Percentiles rank a stretch among this genome's conserved stretches.
Conservation (phyloP, 805 yeast species). For the Kuraishia ogatae region DNA sequence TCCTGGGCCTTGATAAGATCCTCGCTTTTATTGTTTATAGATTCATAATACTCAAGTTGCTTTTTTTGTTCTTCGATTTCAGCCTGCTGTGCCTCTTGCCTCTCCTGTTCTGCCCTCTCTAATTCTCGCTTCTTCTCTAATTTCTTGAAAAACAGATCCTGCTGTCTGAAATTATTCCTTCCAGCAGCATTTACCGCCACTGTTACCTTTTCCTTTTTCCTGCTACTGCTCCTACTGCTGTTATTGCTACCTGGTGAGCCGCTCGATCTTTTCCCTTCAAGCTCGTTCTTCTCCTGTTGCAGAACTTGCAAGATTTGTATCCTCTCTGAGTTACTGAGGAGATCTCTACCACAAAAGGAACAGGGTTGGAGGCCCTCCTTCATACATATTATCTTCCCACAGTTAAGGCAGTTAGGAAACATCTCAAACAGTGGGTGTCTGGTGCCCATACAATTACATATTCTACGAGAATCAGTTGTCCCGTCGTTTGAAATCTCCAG, state of each 20-base stretch:
- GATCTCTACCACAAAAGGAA: constrained; percentile 64
- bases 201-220: constrained; percentile 40
- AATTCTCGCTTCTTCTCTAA: constrained; percentile 41
- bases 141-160: constrained; percentile 52
- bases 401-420: constrained; percentile 88
- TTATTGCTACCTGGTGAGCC: constrained; percentile 13
- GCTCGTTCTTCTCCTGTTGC: constrained; percentile 40
- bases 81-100: constrained; percentile 26
- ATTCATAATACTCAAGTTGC: constrained; percentile 34
- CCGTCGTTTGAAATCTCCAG: constrained; percentile 25
- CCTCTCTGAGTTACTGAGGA: constrained; percentile 58
- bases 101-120: constrained; percentile 23
- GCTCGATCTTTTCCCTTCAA: constrained; percentile 21
- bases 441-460: constrained; percentile 80
- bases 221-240: constrained; percentile 12
- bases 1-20: constrained; percentile 65
- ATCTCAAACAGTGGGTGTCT: constrained; percentile 82
- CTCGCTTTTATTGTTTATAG: constrained; percentile 34
- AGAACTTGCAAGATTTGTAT: constrained; percentile 44
- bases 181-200: constrained; percentile 52
- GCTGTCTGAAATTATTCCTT: constrained; percentile 58
- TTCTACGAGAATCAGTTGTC: constrained; percentile 11
- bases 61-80: constrained; percentile 31
- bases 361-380: constrained; percentile 91
- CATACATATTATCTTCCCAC: constrained; percentile 89